Base-by-base conservation (phyloP, 2,329 filamentous ascomycete species). In the Cercospora nicotianae region DNA sequence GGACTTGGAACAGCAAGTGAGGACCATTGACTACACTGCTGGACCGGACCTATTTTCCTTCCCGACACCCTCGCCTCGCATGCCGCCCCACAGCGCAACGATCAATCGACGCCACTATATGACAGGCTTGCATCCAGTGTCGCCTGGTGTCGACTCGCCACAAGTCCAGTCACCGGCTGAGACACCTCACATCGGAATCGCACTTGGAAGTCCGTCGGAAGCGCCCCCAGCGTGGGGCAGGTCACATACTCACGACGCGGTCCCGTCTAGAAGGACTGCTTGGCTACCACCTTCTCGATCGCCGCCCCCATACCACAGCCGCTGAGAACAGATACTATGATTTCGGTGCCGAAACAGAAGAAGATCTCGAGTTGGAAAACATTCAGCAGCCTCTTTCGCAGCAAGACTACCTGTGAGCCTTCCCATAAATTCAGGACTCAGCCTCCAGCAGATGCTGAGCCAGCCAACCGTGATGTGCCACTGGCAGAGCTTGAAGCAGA, bases 361-460 rank as follows among this genome's bases (percentile, higher is more conserved):
- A 76, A 75, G 53, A 74, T 73, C 68, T 74, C 73, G 9, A 65
- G 73, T 10, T 77, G 76, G 76, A 76, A 72, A 39, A 68, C 68
- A 1, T 68, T 77, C 12, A 70, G 75, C 13, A 70, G 65, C 20
- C 55, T 76, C 10, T 76, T 77, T 62, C 69, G 69, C 5, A 72
- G 68, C 61, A 66, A 69, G 12, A 60, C 63, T 12, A 57, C 61
- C 1, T 53, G 39, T 3, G 58, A 69, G 8, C 39, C 65, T 7
- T 57, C 65, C 23, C 63, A 65, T 30, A 63, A 63, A 13, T 36
- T 51, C 39, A 66, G 60, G 53, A 53, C 63, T 8, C 3, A 30
- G 28, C n/a, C 53, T 12, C 12, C 60, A 6, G 45, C 60, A 13
- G 36, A 59, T 28, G 31, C 33, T 23, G 48, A 39, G 10, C 45